Evolutionary conservation across 306 rosid genomes (phyloP), one percentile per base, ranked within the genome.

Genomic region (Fragaria vesca): DNA sequence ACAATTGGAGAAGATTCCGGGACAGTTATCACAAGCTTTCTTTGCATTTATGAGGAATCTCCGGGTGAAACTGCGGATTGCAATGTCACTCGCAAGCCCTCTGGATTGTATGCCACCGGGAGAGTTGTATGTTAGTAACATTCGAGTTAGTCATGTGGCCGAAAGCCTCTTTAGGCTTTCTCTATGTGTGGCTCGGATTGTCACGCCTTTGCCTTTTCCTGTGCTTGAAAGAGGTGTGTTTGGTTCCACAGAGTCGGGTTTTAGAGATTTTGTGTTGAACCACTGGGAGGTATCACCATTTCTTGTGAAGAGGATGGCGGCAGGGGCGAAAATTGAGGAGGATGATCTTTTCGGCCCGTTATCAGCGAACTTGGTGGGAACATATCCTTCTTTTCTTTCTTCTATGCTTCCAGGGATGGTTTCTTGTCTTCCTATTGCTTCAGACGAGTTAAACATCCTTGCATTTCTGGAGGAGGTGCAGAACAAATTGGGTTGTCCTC

Each of bases 391-490:
- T 81, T 86, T 87, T 62, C 70, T 93, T 72, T 83, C 90, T 60
- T 76, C 93, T 40, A 74, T 85, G 62, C 92, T 91, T 81, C 84
- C 36, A 57, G 85, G 79, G 72, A 72, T 83, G 24, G 90, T 87
- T 81, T 88, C 98, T 73, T 93, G 97, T 87, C 85, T 85, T 50
- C 98, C 97, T 54, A 86, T 90, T 81, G 90, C 93, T 80, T 90
- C 93, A 21, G 97, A 91, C 83, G 98, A 93, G 82, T 76, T 85
- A 12, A 85, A 87, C 76, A 87, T 91, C 67, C 86, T 86, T 66
- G 78, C 78, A 79, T 93, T 89, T 76, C 65, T 93, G 75, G 86
- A 80, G 66, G 97, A 91, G 81, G 91, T 78, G 73, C 86, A 82
- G 66, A 81, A 65, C 71, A 86, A 78, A 81, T 61, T 93, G 82